These are phyloP conservation scores for Eucommia ulmoides DNA, from an alignment of 257 asterid species.

Conservation along the genomic window DNA sequence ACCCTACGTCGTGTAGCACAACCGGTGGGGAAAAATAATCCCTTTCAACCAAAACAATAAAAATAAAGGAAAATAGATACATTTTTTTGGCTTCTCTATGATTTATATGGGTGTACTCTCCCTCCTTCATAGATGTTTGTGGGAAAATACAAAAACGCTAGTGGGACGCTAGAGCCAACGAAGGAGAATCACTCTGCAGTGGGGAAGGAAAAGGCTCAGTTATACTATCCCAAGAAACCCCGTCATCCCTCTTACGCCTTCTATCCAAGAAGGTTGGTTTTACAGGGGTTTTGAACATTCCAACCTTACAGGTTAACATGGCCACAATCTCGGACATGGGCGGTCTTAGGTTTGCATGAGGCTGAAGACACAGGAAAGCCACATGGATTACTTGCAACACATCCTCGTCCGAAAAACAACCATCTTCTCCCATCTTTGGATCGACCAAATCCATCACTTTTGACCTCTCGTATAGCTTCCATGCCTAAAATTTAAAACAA, in stretches of 20 bases:
- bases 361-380: conserved; percentile 58
- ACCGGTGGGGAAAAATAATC: too few species aligned
- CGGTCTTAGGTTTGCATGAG: conserved; percentile 51
- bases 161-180: too few species aligned
- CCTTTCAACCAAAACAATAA: too few species aligned
- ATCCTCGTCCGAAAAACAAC: conserved; percentile 25
- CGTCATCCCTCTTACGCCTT: conserved; percentile 26
- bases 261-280: conserved; percentile 53
- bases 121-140: too few species aligned
- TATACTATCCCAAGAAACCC: conserved; percentile 43
- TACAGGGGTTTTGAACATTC: conserved; percentile 22
- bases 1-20: too few species aligned
- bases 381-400: conserved; percentile 37
- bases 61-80: too few species aligned
- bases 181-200: conserved; percentile 29
- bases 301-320: conserved; percentile 49
- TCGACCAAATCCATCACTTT: conserved; percentile 47
- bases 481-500: too few species aligned
- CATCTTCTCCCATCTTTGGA: conserved; percentile 37
- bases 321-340: conserved; percentile 83
- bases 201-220: conserved; percentile 61
- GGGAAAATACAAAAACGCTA: too few species aligned
- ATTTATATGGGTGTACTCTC: too few species aligned
- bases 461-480: conserved; percentile 62
- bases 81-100: too few species aligned